Evolutionary conservation across 345 rosid genomes (phyloP).

Genomic region (Carallia brachiata): DNA sequence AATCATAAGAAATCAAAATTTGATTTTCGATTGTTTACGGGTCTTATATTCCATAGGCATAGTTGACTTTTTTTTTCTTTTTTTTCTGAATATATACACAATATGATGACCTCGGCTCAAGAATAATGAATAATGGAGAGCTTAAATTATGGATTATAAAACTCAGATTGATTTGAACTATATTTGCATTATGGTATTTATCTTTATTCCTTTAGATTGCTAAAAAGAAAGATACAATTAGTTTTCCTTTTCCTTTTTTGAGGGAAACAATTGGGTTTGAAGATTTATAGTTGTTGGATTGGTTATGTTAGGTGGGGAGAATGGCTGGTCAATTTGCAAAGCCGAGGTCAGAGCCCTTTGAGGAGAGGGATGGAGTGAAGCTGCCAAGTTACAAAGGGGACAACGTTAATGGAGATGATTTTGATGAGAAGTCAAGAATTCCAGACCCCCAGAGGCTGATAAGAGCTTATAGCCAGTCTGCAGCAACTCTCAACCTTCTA

Average conservation of each 20-base stretch:
- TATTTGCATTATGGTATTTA: too few species aligned
- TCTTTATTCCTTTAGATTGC: too few species aligned
- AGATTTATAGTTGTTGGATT: background rate
- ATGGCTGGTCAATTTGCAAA: slow-evolving; percentile 38
- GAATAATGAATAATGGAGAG: too few species aligned
- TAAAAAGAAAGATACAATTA: background rate
- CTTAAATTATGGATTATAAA: too few species aligned
- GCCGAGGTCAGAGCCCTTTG: slow-evolving; percentile 25
- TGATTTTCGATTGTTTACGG: too few species aligned
- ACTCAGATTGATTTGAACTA: too few species aligned
- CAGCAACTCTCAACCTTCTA: slow-evolving; percentile 29
- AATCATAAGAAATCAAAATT: too few species aligned
- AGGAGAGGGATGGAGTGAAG: slow-evolving; percentile 30
- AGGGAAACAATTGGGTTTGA: background rate
- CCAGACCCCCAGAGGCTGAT: slow-evolving; percentile 32
- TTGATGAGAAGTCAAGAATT: slow-evolving; percentile 23
- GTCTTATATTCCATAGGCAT: too few species aligned
- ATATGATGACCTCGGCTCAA: too few species aligned
- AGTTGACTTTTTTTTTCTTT: too few species aligned
- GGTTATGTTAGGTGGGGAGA: slow-evolving; percentile 27
- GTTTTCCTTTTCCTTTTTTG: background rate
- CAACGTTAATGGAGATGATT: slow-evolving; percentile 26
- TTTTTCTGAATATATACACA: too few species aligned
- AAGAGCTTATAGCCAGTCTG: slow-evolving; percentile 32
- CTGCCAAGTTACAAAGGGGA: slow-evolving; percentile 34